Evolutionary conservation across 495 filamentous ascomycete genomes (phyloP), one percentile per base, ranked within the genome.

Genomic region (Hypoxylon subgilvum): DNA sequence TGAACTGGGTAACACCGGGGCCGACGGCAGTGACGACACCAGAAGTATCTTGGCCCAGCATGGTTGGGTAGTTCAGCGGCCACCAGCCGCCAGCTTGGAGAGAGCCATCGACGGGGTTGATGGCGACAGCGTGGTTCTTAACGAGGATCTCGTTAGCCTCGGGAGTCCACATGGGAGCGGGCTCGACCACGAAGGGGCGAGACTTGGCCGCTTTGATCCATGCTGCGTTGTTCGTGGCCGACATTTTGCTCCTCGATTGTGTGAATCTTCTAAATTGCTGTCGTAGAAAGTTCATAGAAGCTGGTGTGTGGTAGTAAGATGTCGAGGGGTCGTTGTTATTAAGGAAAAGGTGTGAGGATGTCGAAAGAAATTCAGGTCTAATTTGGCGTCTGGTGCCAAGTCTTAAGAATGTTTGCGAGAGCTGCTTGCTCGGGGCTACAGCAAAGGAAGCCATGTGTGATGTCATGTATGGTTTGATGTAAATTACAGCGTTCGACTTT

Each of bases 11-110:
- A 14, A 77, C 76, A 6, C 32, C 66, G 4, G 51, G 39, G 21
- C 82, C 82, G 30, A 81, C 71, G 8, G 65, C 71, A 16, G 69
- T 66, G 5, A 86, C 72, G 12, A 71, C 69, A 16, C 85, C 84
- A 4, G 78, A 75, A 28, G 79, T 65, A 50, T 86, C 85, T 49
- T 63, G 63, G 27, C 85, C 84, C 2, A 85, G 66, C 38, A 84
- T 70, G 18, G 65, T 55, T 0, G 83, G 84, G 38, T 79, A 84
- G 1, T 68, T 69, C 2, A 66, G 52, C 38, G 53, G 47, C 21
- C 40, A 66, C 66, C 40, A 70, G 21, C 66, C 69, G 2, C 22
- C 55, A n/a, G 46, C 43, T 61, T 83, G 78, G 16, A 76, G 65
- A 30, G 68, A 68, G 59, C 71, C 76, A 55, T 85, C 84, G 45